These are phyloP conservation scores for Glebionis coronaria DNA, from an alignment of 129 eudicot species.

Conservation along the genomic window DNA sequence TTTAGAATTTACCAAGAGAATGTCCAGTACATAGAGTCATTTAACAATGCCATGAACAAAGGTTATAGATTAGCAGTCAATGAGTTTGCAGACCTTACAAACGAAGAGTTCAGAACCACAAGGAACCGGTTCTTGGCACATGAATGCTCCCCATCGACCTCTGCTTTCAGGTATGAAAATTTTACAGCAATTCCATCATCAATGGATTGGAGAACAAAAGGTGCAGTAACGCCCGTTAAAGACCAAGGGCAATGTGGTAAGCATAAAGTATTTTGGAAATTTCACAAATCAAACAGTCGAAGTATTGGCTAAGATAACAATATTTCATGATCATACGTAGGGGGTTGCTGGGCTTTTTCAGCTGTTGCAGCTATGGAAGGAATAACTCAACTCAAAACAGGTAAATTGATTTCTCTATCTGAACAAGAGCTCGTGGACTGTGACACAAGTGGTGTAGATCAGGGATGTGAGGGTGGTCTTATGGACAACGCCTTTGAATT, in stretches of 20 bases:
- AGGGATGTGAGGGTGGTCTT: slow-evolving; percentile 29
- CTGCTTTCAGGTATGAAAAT: slow-evolving; percentile 27
- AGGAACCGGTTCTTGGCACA: slow-evolving; percentile 27
- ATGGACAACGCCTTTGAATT: slow-evolving; percentile 29
- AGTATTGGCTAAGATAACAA: no score
- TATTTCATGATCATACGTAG: not conserved
- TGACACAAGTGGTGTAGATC: slow-evolving; percentile 26
- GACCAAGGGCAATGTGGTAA: slow-evolving; percentile 51
- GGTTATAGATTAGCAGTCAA: slow-evolving; percentile 31
- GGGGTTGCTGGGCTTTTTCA: slow-evolving; percentile 36
- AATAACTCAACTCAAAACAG: slow-evolving; percentile 27
- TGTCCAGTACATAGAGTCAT: slow-evolving; percentile 29
- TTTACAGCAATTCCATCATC: slow-evolving; percentile 31
- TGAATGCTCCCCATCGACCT: slow-evolving; percentile 15
- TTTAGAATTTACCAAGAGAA: slow-evolving; percentile 27
- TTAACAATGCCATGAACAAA: slow-evolving; percentile 24
- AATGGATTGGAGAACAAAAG: slow-evolving; percentile 41
- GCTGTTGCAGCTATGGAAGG: slow-evolving; percentile 27
- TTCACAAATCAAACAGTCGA: not conserved
- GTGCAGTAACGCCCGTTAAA: slow-evolving; percentile 36
- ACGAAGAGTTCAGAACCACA: slow-evolving; percentile 30
- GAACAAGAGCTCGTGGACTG: slow-evolving; percentile 36
- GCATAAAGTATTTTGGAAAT: not conserved
- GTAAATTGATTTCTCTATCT: slow-evolving; percentile 24
- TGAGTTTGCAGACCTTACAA: slow-evolving; percentile 37